These are phyloP conservation scores for Picea mariana DNA, from an alignment of 83 land plant genomes.

Conservation along the genomic window DNA sequence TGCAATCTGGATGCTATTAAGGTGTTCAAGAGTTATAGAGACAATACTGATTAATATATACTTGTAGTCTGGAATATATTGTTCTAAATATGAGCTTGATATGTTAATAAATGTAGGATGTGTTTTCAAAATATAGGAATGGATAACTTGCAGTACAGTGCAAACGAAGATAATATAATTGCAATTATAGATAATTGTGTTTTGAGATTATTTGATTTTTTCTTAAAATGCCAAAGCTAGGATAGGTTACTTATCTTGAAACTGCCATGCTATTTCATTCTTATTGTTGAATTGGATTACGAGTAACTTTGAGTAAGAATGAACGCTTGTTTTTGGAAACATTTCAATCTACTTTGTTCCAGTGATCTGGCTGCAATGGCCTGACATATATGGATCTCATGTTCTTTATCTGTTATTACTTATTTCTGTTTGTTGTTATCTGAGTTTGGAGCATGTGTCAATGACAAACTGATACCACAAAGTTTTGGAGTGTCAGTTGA, in stretches of 20 bases:
- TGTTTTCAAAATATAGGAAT: not conserved
- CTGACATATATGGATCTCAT: not conserved
- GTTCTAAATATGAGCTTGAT: not conserved
- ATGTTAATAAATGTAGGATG: not conserved
- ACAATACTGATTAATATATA: not conserved
- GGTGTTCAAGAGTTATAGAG: not conserved
- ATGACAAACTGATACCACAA: no score
- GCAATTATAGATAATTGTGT: not conserved
- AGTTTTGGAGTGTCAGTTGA: no score
- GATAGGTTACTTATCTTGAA: not conserved
- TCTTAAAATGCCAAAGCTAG: not conserved
- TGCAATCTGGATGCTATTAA: not conserved
- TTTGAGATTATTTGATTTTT: not conserved
- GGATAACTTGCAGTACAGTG: not conserved
- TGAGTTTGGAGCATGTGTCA: no score
- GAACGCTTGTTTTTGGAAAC: not conserved
- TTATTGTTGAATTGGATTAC: not conserved
- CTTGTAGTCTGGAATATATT: not conserved
- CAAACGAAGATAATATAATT: no score
- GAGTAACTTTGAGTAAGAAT: not conserved
- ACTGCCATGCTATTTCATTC: not conserved
- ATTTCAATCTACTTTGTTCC: not conserved
- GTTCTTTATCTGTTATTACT: not conserved
- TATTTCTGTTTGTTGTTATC: no score
- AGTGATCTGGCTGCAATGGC: not conserved